phyloP scores from a whole-genome alignment of 164 flowering plant species.

The Brasenia schreberi region DNA sequence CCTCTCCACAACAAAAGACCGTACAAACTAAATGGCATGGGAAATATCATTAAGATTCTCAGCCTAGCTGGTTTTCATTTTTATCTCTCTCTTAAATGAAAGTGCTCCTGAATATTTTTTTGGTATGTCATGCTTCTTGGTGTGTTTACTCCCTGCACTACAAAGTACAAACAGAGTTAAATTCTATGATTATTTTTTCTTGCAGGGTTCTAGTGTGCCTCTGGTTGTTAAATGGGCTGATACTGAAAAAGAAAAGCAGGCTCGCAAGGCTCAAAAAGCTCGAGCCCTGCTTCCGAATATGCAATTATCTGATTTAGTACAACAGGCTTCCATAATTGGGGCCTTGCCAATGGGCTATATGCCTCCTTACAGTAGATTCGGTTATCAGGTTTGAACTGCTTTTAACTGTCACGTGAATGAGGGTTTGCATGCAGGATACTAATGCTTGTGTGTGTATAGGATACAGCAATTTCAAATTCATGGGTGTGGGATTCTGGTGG shows the following conservation, averaged over 20 bases:
- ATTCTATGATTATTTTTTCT: not conserved
- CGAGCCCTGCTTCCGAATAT: slow-evolving; percentile 43
- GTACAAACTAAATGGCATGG: too few relatives aligned
- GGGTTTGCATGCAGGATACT: too few relatives aligned
- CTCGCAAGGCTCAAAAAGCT: slow-evolving; percentile 88
- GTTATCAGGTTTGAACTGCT: slow-evolving; percentile 60
- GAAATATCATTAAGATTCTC: too few relatives aligned
- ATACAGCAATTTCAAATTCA: too few relatives aligned
- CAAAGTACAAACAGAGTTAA: too few relatives aligned
- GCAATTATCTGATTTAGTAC: slow-evolving; percentile 41
- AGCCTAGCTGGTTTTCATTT: too few relatives aligned
- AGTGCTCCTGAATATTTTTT: too few relatives aligned
- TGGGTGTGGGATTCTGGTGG: too few relatives aligned
- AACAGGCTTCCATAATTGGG: slow-evolving; percentile 73
- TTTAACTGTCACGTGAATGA: too few relatives aligned
- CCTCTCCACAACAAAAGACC: too few relatives aligned
- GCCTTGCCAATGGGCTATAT: slow-evolving; percentile 80
- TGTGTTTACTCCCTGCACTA: not conserved
- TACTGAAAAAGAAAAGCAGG: slow-evolving; percentile 95
- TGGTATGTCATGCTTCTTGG: not conserved
- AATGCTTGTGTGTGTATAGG: too few relatives aligned
- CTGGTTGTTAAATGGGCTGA: slow-evolving; percentile 99
- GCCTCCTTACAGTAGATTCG: slow-evolving; percentile 76
- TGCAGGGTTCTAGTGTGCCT: slow-evolving; percentile 87
- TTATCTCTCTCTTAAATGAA: too few relatives aligned